Percentiles rank a stretch among this genome's conserved stretches.
Conservation (phyloP, 805 yeast species). For the Yarrowia sp. region DNA sequence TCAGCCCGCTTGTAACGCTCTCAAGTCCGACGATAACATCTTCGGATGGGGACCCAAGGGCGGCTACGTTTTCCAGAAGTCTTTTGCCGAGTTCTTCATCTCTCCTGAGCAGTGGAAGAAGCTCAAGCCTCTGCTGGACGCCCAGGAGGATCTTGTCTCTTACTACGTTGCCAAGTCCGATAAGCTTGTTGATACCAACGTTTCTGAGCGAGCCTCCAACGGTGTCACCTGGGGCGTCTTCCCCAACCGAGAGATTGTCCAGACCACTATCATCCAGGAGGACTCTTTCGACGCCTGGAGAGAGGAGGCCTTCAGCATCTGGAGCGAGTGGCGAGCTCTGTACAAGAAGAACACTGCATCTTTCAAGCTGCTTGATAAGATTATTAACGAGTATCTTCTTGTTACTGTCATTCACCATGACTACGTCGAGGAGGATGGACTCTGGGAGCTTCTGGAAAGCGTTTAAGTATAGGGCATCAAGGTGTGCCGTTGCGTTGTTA, state of each 20-base stretch:
- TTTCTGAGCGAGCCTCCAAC: constrained; percentile 62
- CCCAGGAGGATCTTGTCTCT: constrained; percentile 60
- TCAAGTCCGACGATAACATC: constrained; percentile 78
- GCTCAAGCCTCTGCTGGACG: constrained; percentile 61
- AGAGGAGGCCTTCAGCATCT: constrained; percentile 90
- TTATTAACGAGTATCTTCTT: constrained; percentile 70
- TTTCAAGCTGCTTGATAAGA: constrained; percentile 64
- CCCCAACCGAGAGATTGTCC: constrained; percentile 86
- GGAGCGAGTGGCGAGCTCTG: constrained; percentile 90
- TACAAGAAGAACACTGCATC: constrained; percentile 64
- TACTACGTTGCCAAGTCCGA: constrained; percentile 75
- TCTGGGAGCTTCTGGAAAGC: constrained; percentile 59
- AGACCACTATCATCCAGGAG: constrained; percentile 89
- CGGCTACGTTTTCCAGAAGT: constrained; percentile 90
- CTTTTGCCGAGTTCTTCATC: constrained; percentile 91
- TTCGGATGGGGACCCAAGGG: constrained; percentile 97
- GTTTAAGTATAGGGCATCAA: not conserved
- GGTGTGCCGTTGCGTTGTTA: constrained; percentile 9
- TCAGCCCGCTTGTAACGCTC: constrained; percentile 91
- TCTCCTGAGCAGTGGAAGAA: constrained; percentile 70
- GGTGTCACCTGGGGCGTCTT: constrained; percentile 99
- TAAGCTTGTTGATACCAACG: constrained; percentile 63
- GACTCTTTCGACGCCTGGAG: constrained; percentile 96
- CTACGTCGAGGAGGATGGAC: constrained; percentile 69
- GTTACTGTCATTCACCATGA: constrained; percentile 91